Percentiles rank a stretch among this genome's conserved stretches.
phyloP scores from a whole-genome alignment of 2,329 filamentous ascomycete genomes.

The Huntiella abstrusa region DNA sequence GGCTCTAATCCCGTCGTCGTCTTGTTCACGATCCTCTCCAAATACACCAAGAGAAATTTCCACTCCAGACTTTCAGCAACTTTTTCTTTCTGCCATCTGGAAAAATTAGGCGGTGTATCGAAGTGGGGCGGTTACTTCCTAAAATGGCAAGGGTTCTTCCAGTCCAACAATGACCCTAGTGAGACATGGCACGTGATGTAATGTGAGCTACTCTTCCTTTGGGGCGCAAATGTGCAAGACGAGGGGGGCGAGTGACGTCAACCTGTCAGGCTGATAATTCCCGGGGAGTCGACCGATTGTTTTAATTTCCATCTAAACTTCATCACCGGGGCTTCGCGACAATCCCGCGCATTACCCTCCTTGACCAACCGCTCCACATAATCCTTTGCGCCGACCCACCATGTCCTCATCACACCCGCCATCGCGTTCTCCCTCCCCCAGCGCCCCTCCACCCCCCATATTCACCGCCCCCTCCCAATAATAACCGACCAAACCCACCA shows the following conservation, averaged over 20 bases:
- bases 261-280: not conserved
- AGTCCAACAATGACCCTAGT: not conserved
- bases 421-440: not conserved
- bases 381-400: not conserved
- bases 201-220: too few relatives aligned
- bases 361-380: too few relatives aligned
- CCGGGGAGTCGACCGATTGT: not conserved
- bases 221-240: too few relatives aligned
- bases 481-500: conserved; percentile 61
- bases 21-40: not conserved
- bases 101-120: conserved; percentile 8
- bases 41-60: not conserved
- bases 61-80: conserved; percentile 1
- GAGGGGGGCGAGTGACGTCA: not conserved
- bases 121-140: conserved; percentile 3
- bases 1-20: not conserved
- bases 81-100: conserved; percentile 11
- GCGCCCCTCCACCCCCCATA: not conserved
- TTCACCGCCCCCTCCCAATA: conserved; percentile 43
- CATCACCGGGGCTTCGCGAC: not conserved
- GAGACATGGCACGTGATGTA: too few relatives aligned
- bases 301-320: not conserved
- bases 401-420: not conserved
- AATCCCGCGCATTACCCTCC: too few relatives aligned
- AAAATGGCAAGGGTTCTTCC: not conserved